A percentile compares a stretch with the other conserved stretches of the same genome.
Evolutionary conservation across 1,139 yeast genomes (phyloP).

Genomic region (Debaryomyces subglobosus): DNA sequence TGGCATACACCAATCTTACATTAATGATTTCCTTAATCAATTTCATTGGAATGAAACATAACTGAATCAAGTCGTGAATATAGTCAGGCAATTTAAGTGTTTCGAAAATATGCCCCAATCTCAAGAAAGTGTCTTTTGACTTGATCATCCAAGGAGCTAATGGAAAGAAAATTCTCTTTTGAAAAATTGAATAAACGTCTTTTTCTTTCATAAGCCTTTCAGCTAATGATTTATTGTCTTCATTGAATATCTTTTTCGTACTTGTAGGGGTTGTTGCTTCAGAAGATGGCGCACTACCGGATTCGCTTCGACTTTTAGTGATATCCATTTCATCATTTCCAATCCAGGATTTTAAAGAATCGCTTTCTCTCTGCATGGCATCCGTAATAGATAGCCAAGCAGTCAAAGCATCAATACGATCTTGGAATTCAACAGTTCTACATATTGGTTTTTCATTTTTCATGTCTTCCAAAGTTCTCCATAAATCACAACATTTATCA

Average conservation of each 20-base stretch:
- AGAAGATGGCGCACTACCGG: slow-evolving; percentile 17
- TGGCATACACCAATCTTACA: slow-evolving; percentile 76
- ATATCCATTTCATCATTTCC: slow-evolving; percentile 81
- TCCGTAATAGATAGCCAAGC: slow-evolving; percentile 84
- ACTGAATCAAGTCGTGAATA: slow-evolving; percentile 63
- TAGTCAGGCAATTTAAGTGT: slow-evolving; percentile 77
- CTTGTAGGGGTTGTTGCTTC: slow-evolving; percentile 31
- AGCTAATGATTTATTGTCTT: slow-evolving; percentile 70
- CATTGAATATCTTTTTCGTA: slow-evolving; percentile 50
- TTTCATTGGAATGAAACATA: slow-evolving; percentile 77
- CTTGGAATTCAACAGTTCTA: slow-evolving; percentile 63
- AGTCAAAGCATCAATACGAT: slow-evolving; percentile 72
- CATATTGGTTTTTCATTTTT: slow-evolving; percentile 75
- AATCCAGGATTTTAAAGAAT: slow-evolving; percentile 66
- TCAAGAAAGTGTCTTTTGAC: slow-evolving; percentile 71
- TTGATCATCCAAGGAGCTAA: slow-evolving; percentile 76
- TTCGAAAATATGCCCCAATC: slow-evolving; percentile 63
- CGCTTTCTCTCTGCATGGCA: slow-evolving; percentile 64
- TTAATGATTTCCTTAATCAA: slow-evolving; percentile 80
- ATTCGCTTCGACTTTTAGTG: slow-evolving; percentile 35
- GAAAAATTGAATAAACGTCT: slow-evolving; percentile 71
- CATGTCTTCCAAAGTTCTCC: slow-evolving; percentile 85
- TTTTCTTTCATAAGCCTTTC: slow-evolving; percentile 86
- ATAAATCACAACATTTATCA: slow-evolving; percentile 71
- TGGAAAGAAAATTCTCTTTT: slow-evolving; percentile 58